Percentiles rank a stretch among this genome's conserved stretches.
Evolutionary conservation across 1,139 yeast genomes (phyloP).

Genomic region (Suhomyces maxii): DNA sequence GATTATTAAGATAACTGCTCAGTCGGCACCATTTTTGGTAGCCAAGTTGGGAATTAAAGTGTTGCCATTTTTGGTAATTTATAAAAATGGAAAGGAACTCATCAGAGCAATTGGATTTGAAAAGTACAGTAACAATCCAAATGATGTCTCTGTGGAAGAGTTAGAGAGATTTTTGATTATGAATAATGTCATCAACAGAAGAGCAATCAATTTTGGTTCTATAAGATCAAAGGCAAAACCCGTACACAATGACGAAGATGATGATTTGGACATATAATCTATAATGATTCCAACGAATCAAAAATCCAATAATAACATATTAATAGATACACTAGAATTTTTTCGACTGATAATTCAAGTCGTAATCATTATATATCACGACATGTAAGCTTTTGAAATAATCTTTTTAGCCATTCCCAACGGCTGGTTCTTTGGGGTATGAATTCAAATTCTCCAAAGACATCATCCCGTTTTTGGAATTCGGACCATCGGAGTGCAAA

Average conservation of each 20-base stretch:
- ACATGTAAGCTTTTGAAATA: not conserved
- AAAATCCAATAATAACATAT: no score
- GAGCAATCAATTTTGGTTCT: constrained; percentile 30
- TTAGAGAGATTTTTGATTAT: constrained; percentile 47
- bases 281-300: not conserved
- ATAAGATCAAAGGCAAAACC: constrained; percentile 12
- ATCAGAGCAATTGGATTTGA: constrained; percentile 69
- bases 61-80: constrained; percentile 71
- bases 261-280: constrained; percentile 13
- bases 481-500: not conserved
- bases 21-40: constrained; percentile 69
- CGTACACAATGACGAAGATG: constrained; percentile 22
- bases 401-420: not conserved
- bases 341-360: no score
- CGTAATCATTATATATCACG: not conserved
- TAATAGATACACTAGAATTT: no score
- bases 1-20: constrained; percentile 61
- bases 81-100: constrained; percentile 57
- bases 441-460: not conserved
- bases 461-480: not conserved
- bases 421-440: not conserved
- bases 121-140: constrained; percentile 45
- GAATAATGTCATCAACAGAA: constrained; percentile 32
- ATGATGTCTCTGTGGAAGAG: constrained; percentile 32
- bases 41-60: constrained; percentile 61